A percentile compares a stretch with the other conserved stretches of the same genome.
These are phyloP conservation scores for Hanseniaspora taiwanica DNA, from an alignment of 805 yeast species.

Conservation along the genomic window DNA sequence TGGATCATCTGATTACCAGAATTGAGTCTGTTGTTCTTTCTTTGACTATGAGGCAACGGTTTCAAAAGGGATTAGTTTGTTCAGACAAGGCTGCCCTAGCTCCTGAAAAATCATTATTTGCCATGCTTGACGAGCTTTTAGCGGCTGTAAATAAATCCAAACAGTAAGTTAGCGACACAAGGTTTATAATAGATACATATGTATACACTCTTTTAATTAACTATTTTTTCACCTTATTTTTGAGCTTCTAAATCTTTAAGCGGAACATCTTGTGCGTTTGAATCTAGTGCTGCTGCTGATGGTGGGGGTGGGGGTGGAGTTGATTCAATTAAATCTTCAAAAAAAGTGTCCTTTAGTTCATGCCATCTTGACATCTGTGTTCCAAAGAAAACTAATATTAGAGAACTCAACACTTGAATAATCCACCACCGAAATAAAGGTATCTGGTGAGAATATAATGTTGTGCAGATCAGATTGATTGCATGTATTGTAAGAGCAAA, in stretches of 20 bases:
- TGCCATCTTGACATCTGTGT: conserved; percentile 88
- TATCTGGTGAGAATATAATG: conserved; percentile 40
- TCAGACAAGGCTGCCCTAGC: conserved; percentile 6
- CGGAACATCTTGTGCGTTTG: conserved; percentile 8
- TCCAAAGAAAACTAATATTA: conserved; percentile 63
- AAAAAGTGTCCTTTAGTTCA: conserved; percentile 79
- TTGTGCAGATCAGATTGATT: conserved; percentile 42
- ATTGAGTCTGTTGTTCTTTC: conserved; percentile 46
- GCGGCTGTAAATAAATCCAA: too few species aligned
- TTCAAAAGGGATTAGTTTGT: conserved; percentile 11
- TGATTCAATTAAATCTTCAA: conserved; percentile 65
- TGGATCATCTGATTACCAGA: conserved; percentile 57
- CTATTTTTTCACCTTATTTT: too few species aligned
- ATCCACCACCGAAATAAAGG: conserved; percentile 84
- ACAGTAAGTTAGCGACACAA: too few species aligned
- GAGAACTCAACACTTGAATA: conserved; percentile 54
- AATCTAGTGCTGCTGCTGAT: background rate
- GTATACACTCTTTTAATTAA: too few species aligned
- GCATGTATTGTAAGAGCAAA: conserved; percentile 89
- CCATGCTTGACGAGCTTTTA: too few species aligned
- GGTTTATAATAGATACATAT: too few species aligned
- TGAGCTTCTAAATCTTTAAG: conserved; percentile 18
- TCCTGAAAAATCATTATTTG: conserved; percentile 12
- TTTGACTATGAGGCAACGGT: conserved; percentile 30
- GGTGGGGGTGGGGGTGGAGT: too few species aligned